phyloP scores from a whole-genome alignment of 805 yeast species.

The Ogataea henricii region DNA sequence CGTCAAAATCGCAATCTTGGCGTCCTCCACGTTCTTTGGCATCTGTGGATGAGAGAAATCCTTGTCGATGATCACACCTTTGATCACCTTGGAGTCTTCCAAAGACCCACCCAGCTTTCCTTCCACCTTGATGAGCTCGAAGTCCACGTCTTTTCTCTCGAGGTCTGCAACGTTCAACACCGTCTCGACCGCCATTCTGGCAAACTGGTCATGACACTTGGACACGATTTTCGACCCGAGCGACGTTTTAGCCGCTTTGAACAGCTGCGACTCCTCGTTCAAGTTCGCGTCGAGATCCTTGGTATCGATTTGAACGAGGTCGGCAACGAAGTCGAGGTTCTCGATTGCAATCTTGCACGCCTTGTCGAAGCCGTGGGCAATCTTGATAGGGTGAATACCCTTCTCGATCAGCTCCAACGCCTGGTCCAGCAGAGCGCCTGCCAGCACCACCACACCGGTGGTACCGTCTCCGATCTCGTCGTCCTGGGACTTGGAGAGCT shows the following conservation, averaged over 20 bases:
- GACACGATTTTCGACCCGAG: constrained; percentile 95
- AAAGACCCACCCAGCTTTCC: constrained; percentile 95
- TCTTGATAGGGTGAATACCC: constrained; percentile 95
- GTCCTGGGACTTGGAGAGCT: constrained; percentile 91
- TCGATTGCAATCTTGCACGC: constrained; percentile 90
- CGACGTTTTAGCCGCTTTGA: constrained; percentile 92
- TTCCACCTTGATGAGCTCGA: constrained; percentile 92
- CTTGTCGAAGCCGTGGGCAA: constrained; percentile 96
- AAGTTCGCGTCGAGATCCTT: constrained; percentile 31
- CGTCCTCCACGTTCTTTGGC: constrained; percentile 80
- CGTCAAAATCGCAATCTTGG: constrained; percentile 90
- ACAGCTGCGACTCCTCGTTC: constrained; percentile 52
- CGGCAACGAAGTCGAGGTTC: constrained; percentile 66
- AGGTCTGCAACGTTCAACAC: constrained; percentile 90
- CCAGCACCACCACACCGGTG: constrained; percentile 96
- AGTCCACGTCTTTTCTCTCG: constrained; percentile 92
- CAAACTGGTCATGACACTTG: constrained; percentile 89
- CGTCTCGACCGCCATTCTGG: constrained; percentile 96
- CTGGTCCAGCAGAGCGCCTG: constrained; percentile 92
- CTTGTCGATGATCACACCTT: constrained; percentile 92
- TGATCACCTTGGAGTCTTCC: constrained; percentile 79
- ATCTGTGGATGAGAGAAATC: constrained; percentile 98
- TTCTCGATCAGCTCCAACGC: constrained; percentile 92
- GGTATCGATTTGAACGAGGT: constrained; percentile 39
- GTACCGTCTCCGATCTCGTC: constrained; percentile 99